These are phyloP conservation scores for Poronia punctata DNA, from an alignment of 495 filamentous ascomycete genomes.

Conservation along the genomic window DNA sequence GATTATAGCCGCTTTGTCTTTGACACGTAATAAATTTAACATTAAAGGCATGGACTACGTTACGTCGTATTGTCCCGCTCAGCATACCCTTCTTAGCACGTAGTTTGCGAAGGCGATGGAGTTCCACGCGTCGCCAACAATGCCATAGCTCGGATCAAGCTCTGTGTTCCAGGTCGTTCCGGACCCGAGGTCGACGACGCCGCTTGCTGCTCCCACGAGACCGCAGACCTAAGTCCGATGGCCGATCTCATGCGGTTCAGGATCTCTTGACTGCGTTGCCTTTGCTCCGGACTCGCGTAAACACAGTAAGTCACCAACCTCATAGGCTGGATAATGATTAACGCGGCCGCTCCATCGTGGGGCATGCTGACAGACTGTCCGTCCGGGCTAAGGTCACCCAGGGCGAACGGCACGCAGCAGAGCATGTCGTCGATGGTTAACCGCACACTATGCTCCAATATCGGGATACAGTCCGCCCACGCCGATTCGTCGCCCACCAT, in stretches of 20 bases:
- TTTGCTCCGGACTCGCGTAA: conserved; percentile 12
- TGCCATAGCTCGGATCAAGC: conserved; percentile 2
- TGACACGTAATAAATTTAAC: too few relatives aligned
- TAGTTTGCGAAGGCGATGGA: background rate
- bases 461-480: conserved; percentile 9
- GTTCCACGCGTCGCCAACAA: background rate
- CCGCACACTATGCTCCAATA: conserved; percentile 6
- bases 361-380: background rate
- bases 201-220: conserved; percentile 2
- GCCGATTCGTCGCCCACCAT: conserved; percentile 2
- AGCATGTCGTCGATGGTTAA: conserved; percentile 18
- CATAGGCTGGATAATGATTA: conserved; percentile 17
- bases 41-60: too few relatives aligned
- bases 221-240: conserved; percentile 15
- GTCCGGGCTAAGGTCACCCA: conserved; percentile 15
- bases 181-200: background rate
- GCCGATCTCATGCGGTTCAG: conserved; percentile 14
- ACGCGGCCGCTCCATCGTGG: conserved; percentile 18
- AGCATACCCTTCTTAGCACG: background rate
- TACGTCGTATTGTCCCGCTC: too few relatives aligned
- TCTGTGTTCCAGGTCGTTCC: background rate
- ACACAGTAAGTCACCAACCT: conserved; percentile 15
- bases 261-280: conserved; percentile 1
- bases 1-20: too few relatives aligned
- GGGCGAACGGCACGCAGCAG: conserved; percentile 16